Evolutionary conservation across 768 basidiomycete genomes (phyloP).

Genomic region (Pisolithus sp.): DNA sequence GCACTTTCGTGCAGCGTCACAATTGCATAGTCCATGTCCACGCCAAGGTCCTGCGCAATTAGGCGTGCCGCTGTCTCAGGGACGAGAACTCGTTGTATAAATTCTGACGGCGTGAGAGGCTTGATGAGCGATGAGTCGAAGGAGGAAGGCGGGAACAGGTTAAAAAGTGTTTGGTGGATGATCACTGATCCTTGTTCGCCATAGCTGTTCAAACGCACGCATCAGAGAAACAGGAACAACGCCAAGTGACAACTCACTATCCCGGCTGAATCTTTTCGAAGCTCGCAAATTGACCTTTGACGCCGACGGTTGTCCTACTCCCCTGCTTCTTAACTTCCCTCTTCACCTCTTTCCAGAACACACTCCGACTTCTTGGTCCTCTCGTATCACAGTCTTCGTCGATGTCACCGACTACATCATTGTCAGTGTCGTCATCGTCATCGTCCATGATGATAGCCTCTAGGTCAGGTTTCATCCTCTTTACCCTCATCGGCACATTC

Average conservation of each 20-base stretch:
- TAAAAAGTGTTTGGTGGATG: constrained; percentile 70
- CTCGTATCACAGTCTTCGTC: constrained; percentile 1
- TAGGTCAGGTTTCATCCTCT: constrained; percentile 42
- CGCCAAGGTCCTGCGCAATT: constrained; percentile 68
- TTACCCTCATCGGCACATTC: constrained; percentile 46
- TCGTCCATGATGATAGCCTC: constrained; percentile 46
- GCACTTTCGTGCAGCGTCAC: constrained; percentile 67
- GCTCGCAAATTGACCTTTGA: constrained; percentile 67
- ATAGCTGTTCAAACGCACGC: constrained; percentile 45
- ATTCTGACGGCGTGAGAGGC: constrained; percentile 70
- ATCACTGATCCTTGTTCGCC: constrained; percentile 80
- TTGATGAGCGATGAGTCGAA: constrained; percentile 48
- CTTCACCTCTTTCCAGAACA: constrained; percentile 67
- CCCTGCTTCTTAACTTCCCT: constrained; percentile 61
- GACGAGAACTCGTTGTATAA: constrained; percentile 79
- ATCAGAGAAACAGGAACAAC: background rate
- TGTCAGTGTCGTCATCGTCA: constrained; percentile 19
- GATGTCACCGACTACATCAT: constrained; percentile 4
- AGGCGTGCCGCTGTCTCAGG: constrained; percentile 80
- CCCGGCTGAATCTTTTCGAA: constrained; percentile 85
- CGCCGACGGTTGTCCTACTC: constrained; percentile 55
- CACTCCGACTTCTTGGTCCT: constrained; percentile 35
- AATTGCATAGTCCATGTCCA: constrained; percentile 45
- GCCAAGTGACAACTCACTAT: constrained; percentile 52
- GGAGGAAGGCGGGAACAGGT: constrained; percentile 61